Conservation (phyloP, 2,329 filamentous ascomycete species). For the Nothophoma quercina region DNA sequence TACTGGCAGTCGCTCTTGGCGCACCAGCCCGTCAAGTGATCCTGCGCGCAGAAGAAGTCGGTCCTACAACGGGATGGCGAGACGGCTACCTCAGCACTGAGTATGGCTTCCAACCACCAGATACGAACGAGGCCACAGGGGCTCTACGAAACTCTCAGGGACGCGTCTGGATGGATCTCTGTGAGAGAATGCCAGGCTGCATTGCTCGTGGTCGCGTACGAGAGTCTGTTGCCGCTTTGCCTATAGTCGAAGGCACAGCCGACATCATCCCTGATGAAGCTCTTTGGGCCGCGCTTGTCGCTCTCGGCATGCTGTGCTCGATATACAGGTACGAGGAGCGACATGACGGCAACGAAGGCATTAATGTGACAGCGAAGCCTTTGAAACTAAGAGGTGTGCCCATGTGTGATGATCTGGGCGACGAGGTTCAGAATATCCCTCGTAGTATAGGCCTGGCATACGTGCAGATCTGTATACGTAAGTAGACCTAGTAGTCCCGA, state of each 20-base stretch:
- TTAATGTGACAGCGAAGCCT: constrained; percentile 47
- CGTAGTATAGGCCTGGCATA: constrained; percentile 60
- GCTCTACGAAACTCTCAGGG: constrained; percentile 59
- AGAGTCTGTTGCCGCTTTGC: constrained; percentile 59
- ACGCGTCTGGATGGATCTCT: constrained; percentile 63
- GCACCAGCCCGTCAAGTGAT: constrained; percentile 64
- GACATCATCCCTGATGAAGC: constrained; percentile 61
- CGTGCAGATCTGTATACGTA: constrained; percentile 60
- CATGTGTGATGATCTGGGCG: constrained; percentile 61
- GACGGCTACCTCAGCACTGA: constrained; percentile 62
- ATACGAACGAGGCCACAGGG: constrained; percentile 59
- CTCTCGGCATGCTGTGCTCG: constrained; percentile 62
- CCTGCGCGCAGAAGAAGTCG: constrained; percentile 62
- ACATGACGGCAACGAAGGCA: constrained; percentile 61
- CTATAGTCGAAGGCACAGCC: constrained; percentile 58
- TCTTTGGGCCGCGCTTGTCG: constrained; percentile 62
- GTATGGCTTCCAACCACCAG: constrained; percentile 61
- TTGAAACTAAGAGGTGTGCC: constrained; percentile 52
- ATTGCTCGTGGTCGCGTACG: constrained; percentile 60
- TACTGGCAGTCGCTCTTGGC: constrained; percentile 62
- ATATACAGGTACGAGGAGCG: constrained; percentile 64
- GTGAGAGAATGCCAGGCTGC: constrained; percentile 62
- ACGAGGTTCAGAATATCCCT: constrained; percentile 61
- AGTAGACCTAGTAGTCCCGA: too few relatives aligned
- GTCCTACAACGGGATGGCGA: constrained; percentile 60